These are phyloP conservation scores for Clathrospora elynae DNA, from an alignment of 2,329 filamentous ascomycete genomes.

Conservation along the genomic window DNA sequence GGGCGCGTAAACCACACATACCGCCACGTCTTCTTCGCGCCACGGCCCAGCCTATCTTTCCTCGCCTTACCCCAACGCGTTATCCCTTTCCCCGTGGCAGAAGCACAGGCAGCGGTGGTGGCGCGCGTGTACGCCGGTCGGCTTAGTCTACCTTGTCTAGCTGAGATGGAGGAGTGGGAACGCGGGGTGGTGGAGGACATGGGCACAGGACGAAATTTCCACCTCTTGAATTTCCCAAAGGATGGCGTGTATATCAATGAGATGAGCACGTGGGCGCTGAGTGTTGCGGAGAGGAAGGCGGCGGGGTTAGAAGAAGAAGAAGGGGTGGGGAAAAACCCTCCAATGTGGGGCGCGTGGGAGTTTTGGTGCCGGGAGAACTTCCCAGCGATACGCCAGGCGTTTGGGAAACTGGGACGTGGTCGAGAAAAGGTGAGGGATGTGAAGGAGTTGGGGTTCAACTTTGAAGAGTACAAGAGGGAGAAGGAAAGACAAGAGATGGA, in stretches of 20 bases:
- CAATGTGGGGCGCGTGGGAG: conserved; percentile 71
- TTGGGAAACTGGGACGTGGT: conserved; percentile 69
- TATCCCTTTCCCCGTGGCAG: conserved; percentile 84
- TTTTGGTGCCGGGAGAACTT: conserved; percentile 74
- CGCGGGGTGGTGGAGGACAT: conserved; percentile 45
- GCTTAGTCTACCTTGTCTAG: conserved; percentile 65
- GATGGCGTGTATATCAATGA: conserved; percentile 74
- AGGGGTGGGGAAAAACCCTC: conserved; percentile 67
- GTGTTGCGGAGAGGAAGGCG: conserved; percentile 47
- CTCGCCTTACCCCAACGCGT: conserved; percentile 76
- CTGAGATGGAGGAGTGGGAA: conserved; percentile 75
- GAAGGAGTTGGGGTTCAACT: conserved; percentile 73
- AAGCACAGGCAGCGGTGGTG: conserved; percentile 78
- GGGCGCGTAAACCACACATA: conserved; percentile 73
- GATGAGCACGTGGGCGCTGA: conserved; percentile 65
- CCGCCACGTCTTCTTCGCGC: conserved; percentile 76
- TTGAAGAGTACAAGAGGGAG: conserved; percentile 43
- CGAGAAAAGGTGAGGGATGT: conserved; percentile 63
- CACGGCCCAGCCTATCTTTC: conserved; percentile 79
- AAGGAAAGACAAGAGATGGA: no score
- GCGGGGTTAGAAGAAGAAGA: conserved; percentile 51
- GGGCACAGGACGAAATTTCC: conserved; percentile 59
- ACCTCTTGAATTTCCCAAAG: conserved; percentile 61
- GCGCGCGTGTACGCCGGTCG: conserved; percentile 77
- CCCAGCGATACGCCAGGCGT: conserved; percentile 71